Evolutionary conservation across 164 flowering plant species (phyloP).

Genomic region (Magnolia sinica): DNA sequence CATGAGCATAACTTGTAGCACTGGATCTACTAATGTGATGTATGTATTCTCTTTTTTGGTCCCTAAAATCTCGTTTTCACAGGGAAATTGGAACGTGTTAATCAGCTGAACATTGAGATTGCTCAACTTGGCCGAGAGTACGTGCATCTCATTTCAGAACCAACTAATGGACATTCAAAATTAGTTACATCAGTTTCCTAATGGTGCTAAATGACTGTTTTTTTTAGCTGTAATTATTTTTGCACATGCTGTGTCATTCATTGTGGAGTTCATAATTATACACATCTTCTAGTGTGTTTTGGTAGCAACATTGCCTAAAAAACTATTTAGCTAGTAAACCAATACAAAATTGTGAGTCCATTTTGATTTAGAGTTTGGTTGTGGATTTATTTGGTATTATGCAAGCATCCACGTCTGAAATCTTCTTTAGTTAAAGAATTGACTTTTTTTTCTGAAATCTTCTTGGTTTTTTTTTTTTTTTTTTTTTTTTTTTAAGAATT

Average conservation of each 20-base stretch:
- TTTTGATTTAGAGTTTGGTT: conserved; percentile 2
- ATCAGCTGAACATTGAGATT: conserved; percentile 61
- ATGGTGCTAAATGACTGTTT: neutral
- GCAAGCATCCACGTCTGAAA: too few species aligned
- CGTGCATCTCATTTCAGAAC: conserved; percentile 24
- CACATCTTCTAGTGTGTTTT: neutral
- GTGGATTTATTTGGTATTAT: neutral
- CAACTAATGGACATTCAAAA: neutral
- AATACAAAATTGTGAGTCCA: neutral
- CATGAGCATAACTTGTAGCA: neutral
- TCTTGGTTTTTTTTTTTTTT: too few species aligned
- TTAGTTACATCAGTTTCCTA: neutral
- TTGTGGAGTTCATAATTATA: neutral
- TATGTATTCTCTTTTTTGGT: neutral
- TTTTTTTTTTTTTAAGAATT: too few species aligned
- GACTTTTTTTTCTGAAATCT: neutral
- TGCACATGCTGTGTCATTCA: neutral
- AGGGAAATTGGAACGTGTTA: conserved; percentile 74
- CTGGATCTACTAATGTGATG: neutral
- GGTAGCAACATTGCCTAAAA: neutral
- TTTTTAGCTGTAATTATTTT: neutral
- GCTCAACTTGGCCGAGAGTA: conserved; percentile 73
- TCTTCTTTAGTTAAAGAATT: neutral
- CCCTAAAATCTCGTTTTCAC: conserved; percentile 19
- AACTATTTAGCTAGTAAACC: neutral